phyloP scores from a whole-genome alignment of 106 monocot species.

The Acanthochlamys bracteata region DNA sequence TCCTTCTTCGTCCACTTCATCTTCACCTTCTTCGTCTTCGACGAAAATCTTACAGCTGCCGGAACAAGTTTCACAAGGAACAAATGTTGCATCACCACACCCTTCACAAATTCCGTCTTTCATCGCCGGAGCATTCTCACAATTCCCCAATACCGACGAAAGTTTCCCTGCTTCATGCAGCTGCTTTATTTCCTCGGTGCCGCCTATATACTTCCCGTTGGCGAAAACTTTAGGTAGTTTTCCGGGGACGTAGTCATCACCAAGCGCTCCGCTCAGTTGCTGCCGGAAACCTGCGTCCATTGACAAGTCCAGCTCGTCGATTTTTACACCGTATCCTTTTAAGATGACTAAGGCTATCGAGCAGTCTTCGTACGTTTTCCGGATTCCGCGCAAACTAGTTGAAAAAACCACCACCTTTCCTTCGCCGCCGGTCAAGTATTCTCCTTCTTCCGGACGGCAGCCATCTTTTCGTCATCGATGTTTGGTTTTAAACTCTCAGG shows the following conservation, averaged over 20 bases:
- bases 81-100: constrained; percentile 55
- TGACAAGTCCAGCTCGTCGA: constrained; percentile 87
- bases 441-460: constrained; percentile 37
- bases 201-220: constrained; percentile 54
- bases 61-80: constrained; percentile 55
- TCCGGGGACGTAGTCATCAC: constrained; percentile 20
- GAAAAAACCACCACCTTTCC: constrained; percentile 58
- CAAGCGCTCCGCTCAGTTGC: constrained; percentile 48
- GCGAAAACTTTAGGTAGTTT: constrained; percentile 63
- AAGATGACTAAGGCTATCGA: constrained; percentile 29
- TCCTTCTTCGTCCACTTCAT: constrained; percentile 8
- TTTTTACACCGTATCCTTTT: constrained; percentile 34
- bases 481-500: constrained; percentile 16
- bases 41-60: constrained; percentile 80
- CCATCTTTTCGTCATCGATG: constrained; percentile 51
- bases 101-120: constrained; percentile 24
- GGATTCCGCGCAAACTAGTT: constrained; percentile 75
- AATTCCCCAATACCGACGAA: constrained; percentile 24
- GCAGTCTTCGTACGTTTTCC: constrained; percentile 86
- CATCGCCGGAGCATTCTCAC: constrained; percentile 20
- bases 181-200: constrained; percentile 47
- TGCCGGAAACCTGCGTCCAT: constrained; percentile 67
- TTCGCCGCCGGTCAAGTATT: constrained; percentile 26
- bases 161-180: constrained; percentile 64
- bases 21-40: constrained; percentile 21